A percentile compares a stretch with the other conserved stretches of the same genome.
phyloP scores from a whole-genome alignment of 1,139 yeast species.

The Saccharomyces hybrid region DNA sequence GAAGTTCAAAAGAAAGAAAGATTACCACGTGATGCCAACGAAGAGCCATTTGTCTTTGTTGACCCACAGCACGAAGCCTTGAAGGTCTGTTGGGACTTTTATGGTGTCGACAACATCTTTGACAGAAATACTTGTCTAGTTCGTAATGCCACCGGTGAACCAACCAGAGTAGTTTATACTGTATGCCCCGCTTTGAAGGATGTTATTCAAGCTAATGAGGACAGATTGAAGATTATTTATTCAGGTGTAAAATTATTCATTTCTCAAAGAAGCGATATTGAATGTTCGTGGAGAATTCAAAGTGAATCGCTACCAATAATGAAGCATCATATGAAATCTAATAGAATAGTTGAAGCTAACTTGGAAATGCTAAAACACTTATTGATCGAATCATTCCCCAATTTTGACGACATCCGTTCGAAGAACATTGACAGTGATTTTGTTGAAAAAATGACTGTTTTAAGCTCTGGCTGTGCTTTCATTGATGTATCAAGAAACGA shows the following conservation, averaged over 20 bases:
- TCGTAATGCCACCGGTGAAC: slow-evolving; percentile 93
- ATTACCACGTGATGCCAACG: slow-evolving; percentile 86
- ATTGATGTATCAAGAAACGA: slow-evolving; percentile 57
- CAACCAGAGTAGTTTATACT: slow-evolving; percentile 83
- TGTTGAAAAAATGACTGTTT: slow-evolving; percentile 42
- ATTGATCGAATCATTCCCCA: slow-evolving; percentile 78
- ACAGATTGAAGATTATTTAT: slow-evolving; percentile 77
- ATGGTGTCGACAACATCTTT: slow-evolving; percentile 61
- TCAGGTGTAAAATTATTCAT: slow-evolving; percentile 90
- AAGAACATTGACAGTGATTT: slow-evolving; percentile 53
- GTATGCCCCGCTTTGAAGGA: slow-evolving; percentile 70
- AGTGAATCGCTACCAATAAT: slow-evolving; percentile 71
- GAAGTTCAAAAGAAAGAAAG: slow-evolving; percentile 47
- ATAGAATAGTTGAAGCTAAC: slow-evolving; percentile 48
- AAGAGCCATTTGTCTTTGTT: slow-evolving; percentile 85
- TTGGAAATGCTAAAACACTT: slow-evolving; percentile 56
- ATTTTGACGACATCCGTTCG: slow-evolving; percentile 47
- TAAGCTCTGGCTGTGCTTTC: slow-evolving; percentile 81
- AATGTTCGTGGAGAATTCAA: slow-evolving; percentile 85
- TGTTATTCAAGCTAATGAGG: slow-evolving; percentile 60
- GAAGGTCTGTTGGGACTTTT: slow-evolving; percentile 75
- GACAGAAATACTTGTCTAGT: slow-evolving; percentile 65
- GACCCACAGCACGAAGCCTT: slow-evolving; percentile 60
- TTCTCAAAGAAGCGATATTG: slow-evolving; percentile 75
- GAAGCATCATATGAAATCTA: slow-evolving; percentile 48